Evolutionary conservation across 371 early-diverging fungal genomes (phyloP).

Genomic region (Apophysomyces trapeziformis): DNA sequence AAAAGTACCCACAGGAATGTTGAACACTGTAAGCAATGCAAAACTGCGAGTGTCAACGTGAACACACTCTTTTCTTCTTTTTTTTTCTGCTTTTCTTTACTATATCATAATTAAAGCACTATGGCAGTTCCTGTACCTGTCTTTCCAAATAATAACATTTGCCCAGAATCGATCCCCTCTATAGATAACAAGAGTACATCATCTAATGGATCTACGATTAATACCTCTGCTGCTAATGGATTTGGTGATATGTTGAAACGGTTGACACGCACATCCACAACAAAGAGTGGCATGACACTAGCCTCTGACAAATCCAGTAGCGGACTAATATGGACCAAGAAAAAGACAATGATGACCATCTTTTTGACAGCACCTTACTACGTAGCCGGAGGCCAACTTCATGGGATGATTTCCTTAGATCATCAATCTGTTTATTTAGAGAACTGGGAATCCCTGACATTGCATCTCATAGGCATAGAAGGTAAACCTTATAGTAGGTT

Average conservation of each 20-base stretch:
- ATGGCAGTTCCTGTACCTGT: neutral
- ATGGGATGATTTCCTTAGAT: conserved; percentile 31
- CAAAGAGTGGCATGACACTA: conserved; percentile 11
- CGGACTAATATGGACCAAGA: conserved; percentile 6
- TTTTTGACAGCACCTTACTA: conserved; percentile 41
- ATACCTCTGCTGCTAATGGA: neutral
- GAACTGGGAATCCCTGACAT: conserved; percentile 14
- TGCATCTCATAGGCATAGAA: conserved; percentile 27
- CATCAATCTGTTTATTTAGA: conserved; percentile 16
- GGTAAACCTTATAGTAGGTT: conserved; percentile 15
- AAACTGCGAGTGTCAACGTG: too few species aligned
- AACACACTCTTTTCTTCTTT: neutral
- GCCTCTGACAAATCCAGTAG: conserved; percentile 14
- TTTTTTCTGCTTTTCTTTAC: neutral
- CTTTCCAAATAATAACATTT: neutral
- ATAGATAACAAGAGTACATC: neutral
- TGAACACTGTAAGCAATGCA: neutral
- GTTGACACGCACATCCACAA: conserved; percentile 16
- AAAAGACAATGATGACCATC: conserved; percentile 20
- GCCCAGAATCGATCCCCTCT: neutral
- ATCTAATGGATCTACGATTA: neutral
- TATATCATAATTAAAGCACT: neutral
- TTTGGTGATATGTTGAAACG: conserved; percentile 10
- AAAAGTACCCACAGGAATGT: neutral
- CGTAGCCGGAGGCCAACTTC: conserved; percentile 33